Evolutionary conservation across 2,329 filamentous ascomycete genomes (phyloP).

Genomic region (Claviceps monticola): DNA sequence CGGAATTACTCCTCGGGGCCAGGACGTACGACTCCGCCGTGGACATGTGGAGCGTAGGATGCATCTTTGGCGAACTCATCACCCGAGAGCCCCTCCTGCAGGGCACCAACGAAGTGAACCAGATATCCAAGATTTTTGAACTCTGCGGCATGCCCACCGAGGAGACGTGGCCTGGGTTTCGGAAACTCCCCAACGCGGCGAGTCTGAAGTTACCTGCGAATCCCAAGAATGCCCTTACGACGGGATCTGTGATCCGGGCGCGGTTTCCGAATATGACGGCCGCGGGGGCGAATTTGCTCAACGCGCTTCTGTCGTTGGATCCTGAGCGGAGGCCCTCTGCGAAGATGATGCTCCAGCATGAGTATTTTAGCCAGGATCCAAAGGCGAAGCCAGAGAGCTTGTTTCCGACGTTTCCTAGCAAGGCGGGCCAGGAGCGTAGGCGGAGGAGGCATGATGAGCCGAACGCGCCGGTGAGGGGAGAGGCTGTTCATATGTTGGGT

Average conservation of each 20-base stretch:
- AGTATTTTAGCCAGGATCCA: conserved; percentile 81
- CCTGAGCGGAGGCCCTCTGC: conserved; percentile 59
- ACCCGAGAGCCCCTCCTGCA: conserved; percentile 71
- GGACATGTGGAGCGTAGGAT: conserved; percentile 94
- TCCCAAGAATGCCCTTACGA: conserved; percentile 8
- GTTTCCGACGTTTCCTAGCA: conserved; percentile 95
- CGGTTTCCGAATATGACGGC: conserved; percentile 72
- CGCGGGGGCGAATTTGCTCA: conserved; percentile 58
- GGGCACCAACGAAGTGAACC: conserved; percentile 84
- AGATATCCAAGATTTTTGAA: conserved; percentile 76
- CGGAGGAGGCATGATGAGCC: conserved; percentile 51
- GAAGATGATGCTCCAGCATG: conserved; percentile 58
- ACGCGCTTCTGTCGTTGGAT: conserved; percentile 58
- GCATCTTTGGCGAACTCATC: conserved; percentile 87
- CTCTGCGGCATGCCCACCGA: conserved; percentile 79
- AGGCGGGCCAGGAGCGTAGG: conserved; percentile 79
- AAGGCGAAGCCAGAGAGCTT: conserved; percentile 79
- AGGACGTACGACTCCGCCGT: conserved; percentile 61
- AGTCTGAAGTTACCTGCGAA: conserved; percentile 54
- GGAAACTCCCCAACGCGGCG: conserved; percentile 73
- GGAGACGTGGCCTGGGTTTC: conserved; percentile 73
- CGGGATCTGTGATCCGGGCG: conserved; percentile 49
- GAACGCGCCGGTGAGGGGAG: conserved; percentile 68
- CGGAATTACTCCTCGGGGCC: conserved; percentile 76
- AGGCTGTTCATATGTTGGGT: conserved; percentile 37